A percentile compares a stretch with the other conserved stretches of the same genome.
Conservation (phyloP, 305 asterid species). For the Fraxinus sp. region DNA sequence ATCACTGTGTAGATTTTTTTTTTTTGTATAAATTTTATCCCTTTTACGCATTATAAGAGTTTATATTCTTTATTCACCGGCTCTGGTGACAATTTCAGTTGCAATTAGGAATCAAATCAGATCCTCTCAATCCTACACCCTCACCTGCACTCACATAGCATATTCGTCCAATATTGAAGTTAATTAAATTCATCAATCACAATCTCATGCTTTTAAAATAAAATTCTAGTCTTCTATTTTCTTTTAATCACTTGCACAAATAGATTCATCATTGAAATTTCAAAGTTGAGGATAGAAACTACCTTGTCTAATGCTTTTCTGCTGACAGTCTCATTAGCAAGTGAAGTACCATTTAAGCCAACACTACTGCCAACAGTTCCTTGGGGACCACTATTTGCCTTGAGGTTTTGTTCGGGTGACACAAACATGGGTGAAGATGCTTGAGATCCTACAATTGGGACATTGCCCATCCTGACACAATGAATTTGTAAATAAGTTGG, state of each 20-base stretch:
- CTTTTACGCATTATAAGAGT: too few species aligned
- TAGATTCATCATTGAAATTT: not conserved
- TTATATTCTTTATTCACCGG: not conserved
- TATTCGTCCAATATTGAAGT: not conserved
- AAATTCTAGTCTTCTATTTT: not conserved
- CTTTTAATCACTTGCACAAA: not conserved
- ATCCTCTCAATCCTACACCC: not conserved
- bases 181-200: not conserved
- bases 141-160: not conserved
- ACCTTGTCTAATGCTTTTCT: constrained; percentile 97
- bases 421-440: constrained; percentile 31
- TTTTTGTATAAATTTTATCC: too few species aligned
- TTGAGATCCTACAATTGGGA: constrained; percentile 38
- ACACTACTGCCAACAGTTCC: constrained; percentile 36
- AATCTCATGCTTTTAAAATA: not conserved
- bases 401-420: constrained; percentile 39
- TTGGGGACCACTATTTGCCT: constrained; percentile 41
- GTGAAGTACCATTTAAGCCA: constrained; percentile 32
- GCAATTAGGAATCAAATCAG: not conserved
- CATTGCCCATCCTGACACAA: constrained; percentile 45
- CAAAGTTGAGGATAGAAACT: constrained; percentile 8
- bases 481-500: constrained; percentile 20
- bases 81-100: not conserved
- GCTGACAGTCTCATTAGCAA: constrained; percentile 72
- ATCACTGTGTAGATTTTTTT: too few species aligned